Evolutionary conservation across 257 asterid genomes (phyloP).

Genomic region (Penstemon davidsonii): DNA sequence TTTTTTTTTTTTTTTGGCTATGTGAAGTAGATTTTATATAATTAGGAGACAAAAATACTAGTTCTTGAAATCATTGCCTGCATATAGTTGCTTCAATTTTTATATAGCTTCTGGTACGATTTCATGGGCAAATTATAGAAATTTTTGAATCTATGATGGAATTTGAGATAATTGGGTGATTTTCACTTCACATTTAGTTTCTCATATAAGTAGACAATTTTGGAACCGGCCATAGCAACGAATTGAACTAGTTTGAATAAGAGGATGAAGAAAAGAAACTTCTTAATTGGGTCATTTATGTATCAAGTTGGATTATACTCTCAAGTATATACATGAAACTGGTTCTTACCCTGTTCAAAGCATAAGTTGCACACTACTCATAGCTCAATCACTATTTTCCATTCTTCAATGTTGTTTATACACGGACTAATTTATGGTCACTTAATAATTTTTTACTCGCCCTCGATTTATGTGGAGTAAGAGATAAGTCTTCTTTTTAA

Average conservation of each 20-base stretch:
- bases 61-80: not conserved
- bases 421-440: too few relatives aligned
- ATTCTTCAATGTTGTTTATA: too few relatives aligned
- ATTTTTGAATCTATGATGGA: too few relatives aligned
- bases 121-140: too few relatives aligned
- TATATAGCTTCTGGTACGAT: not conserved
- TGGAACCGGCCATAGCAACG: too few relatives aligned
- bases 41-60: too few relatives aligned
- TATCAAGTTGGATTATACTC: not conserved
- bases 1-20: too few relatives aligned
- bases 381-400: not conserved
- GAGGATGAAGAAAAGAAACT: not conserved
- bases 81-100: constrained; percentile 3
- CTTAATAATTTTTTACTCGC: too few relatives aligned
- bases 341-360: not conserved
- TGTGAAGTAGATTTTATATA: too few relatives aligned
- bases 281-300: not conserved
- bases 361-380: not conserved
- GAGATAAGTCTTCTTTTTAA: too few relatives aligned
- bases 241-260: not conserved
- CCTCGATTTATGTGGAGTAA: too few relatives aligned
- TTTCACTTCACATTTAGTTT: not conserved
- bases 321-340: not conserved
- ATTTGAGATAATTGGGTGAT: too few relatives aligned
- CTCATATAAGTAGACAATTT: not conserved